A percentile compares a stretch with the other conserved stretches of the same genome.
phyloP scores from a whole-genome alignment of 495 filamentous ascomycete species.

The Penicillium canariense region DNA sequence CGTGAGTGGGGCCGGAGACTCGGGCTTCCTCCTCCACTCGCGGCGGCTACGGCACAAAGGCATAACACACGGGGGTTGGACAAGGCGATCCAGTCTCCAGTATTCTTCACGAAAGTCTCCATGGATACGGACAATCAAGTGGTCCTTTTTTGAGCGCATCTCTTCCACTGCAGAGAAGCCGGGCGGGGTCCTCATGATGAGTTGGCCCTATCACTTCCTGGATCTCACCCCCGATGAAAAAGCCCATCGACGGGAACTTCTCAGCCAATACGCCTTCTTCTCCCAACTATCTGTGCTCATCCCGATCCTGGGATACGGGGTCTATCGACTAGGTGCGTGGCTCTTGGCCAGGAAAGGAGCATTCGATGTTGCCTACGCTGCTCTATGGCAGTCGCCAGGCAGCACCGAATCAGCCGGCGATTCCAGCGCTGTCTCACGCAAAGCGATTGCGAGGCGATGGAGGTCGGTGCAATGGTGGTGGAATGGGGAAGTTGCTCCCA shows the following conservation, averaged over 20 bases:
- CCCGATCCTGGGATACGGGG: neutral
- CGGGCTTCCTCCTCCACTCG: neutral
- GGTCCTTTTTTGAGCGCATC: neutral
- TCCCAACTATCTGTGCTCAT: neutral
- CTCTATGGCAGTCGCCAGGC: neutral
- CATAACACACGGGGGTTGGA: neutral
- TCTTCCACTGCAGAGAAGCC: neutral
- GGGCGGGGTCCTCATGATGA: neutral
- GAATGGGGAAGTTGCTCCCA: constrained; percentile 4
- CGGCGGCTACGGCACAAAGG: neutral
- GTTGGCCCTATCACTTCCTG: constrained; percentile 6
- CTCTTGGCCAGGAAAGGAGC: neutral
- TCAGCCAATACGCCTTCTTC: neutral
- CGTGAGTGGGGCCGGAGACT: neutral
- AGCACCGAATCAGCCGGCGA: neutral
- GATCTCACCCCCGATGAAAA: constrained; percentile 2
- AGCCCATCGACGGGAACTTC: neutral
- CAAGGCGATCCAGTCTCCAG: neutral
- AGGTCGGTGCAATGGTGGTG: constrained; percentile 4
- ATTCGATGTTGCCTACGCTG: neutral
- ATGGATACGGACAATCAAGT: neutral
- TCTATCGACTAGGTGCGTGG: neutral
- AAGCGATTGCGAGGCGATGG: neutral
- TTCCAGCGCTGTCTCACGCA: neutral
- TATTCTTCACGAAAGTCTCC: neutral